A percentile compares a stretch with the other conserved stretches of the same genome.
These are phyloP conservation scores for Arachis monticola DNA, from an alignment of 331 rosid species.

Conservation along the genomic window DNA sequence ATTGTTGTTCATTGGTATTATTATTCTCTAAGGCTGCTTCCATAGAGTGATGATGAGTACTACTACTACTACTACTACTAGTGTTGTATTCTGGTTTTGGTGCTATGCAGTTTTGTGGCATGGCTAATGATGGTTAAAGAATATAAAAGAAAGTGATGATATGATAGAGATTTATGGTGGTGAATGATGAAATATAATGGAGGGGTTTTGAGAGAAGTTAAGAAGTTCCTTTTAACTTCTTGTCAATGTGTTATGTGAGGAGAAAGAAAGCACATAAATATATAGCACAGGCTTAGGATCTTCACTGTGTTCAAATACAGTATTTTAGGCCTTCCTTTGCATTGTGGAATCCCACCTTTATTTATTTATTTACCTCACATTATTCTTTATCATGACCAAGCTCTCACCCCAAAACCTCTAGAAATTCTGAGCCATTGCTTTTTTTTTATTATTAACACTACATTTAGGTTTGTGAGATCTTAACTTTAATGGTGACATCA, in stretches of 20 bases:
- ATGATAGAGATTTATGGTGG: conserved; percentile 15
- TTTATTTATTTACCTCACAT: conserved; percentile 35
- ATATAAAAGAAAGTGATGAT: conserved; percentile 19
- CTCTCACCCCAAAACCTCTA: conserved; percentile 34
- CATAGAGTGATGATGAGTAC: conserved; percentile 5
- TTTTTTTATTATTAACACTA: not conserved
- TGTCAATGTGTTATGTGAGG: conserved; percentile 44
- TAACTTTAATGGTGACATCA: conserved; percentile 35
- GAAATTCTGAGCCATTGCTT: conserved; percentile 40
- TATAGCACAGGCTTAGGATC: conserved; percentile 54
- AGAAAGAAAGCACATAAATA: conserved; percentile 52
- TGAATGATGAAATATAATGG: conserved; percentile 31
- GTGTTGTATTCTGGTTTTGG: conserved; percentile 51
- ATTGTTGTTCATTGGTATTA: conserved; percentile 49
- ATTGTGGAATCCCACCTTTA: conserved; percentile 71
- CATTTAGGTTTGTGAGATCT: conserved; percentile 14
- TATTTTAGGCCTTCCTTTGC: conserved; percentile 34
- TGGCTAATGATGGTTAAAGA: conserved; percentile 13
- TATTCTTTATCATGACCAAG: conserved; percentile 55
- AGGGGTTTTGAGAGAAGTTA: conserved; percentile 47
- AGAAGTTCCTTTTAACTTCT: conserved; percentile 53
- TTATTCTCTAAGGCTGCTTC: conserved; percentile 57
- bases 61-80: not conserved
- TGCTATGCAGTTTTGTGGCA: conserved; percentile 64
- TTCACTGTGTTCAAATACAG: conserved; percentile 39